phyloP scores from a whole-genome alignment of 345 rosid genomes.

The Gossypium bickii region DNA sequence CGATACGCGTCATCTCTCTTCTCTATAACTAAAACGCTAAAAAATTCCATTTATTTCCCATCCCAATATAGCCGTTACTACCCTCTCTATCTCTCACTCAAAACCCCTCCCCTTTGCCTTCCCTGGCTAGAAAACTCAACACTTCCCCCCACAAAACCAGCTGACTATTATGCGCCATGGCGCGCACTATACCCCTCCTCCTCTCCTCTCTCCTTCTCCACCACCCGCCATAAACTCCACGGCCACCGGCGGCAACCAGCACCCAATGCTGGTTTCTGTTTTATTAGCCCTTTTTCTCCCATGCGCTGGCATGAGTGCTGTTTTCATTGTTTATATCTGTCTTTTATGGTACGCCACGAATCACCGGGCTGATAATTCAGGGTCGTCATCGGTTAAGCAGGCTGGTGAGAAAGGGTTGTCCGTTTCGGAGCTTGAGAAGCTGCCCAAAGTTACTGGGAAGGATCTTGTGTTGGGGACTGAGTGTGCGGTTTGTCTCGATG shows the following conservation, averaged over 20 bases:
- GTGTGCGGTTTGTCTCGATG: slow-evolving; percentile 85
- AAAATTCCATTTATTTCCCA: background rate
- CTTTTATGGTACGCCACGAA: slow-evolving; percentile 47
- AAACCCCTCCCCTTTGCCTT: background rate
- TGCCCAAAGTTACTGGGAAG: slow-evolving; percentile 61
- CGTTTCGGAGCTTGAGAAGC: slow-evolving; percentile 48
- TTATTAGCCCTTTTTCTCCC: slow-evolving; percentile 67
- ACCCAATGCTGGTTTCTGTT: slow-evolving; percentile 44
- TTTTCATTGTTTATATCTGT: slow-evolving; percentile 54
- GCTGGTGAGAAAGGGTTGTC: slow-evolving; percentile 44
- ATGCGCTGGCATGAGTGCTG: slow-evolving; percentile 54
- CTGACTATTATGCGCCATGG: slow-evolving; percentile 19
- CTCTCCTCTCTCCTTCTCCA: slow-evolving; percentile 15
- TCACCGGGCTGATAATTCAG: slow-evolving; percentile 8
- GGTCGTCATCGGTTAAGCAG: slow-evolving; percentile 28
- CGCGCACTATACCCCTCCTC: slow-evolving; percentile 8
- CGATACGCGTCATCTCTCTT: slow-evolving; percentile 12
- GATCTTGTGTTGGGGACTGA: slow-evolving; percentile 60
- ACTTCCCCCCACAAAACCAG: background rate
- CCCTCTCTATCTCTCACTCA: background rate
- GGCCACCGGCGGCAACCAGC: background rate
- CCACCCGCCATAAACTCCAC: slow-evolving; percentile 7
- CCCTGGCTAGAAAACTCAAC: background rate
- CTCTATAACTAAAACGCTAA: background rate
- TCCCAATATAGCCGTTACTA: slow-evolving; percentile 15